phyloP scores from a whole-genome alignment of 2,329 filamentous ascomycete genomes.

The Nemania serpens region DNA sequence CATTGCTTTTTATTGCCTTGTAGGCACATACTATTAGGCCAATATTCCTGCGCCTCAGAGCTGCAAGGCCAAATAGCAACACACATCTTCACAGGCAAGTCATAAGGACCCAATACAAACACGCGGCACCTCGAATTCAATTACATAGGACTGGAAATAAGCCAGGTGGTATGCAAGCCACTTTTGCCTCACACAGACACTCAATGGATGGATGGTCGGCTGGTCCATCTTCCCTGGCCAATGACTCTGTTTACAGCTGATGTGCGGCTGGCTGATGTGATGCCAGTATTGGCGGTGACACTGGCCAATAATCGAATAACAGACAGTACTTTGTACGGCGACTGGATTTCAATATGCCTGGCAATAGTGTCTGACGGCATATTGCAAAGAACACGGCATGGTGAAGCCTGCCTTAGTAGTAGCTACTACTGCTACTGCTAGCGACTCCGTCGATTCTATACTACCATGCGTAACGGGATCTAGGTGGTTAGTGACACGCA shows the following conservation, averaged over 20 bases:
- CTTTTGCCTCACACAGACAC: constrained; percentile 5
- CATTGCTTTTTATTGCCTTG: constrained; percentile 5
- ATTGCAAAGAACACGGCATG: constrained; percentile 5
- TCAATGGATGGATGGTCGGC: not conserved
- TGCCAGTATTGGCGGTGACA: not conserved
- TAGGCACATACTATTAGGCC: not conserved
- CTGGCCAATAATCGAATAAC: not conserved
- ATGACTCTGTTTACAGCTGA: not conserved
- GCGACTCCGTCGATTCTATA: constrained; percentile 11
- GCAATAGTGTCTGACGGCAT: not conserved
- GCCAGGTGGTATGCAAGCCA: constrained; percentile 27
- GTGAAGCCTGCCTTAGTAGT: constrained; percentile 14
- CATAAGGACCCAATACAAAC: constrained; percentile 5
- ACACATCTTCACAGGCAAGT: constrained; percentile 7
- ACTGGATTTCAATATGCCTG: too few species aligned
- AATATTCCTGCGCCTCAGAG: constrained; percentile 11
- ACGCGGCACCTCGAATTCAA: constrained; percentile 4
- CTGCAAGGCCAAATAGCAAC: constrained; percentile 16
- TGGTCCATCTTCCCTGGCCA: constrained; percentile 9
- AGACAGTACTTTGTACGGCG: too few species aligned
- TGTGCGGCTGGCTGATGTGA: not conserved
- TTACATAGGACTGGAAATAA: not conserved
- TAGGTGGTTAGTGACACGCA: constrained; percentile 23
- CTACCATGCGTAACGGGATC: constrained; percentile 21
- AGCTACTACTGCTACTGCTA: not conserved